phyloP scores from a whole-genome alignment of 257 asterid genomes.

The Nicotiana knightiana region DNA sequence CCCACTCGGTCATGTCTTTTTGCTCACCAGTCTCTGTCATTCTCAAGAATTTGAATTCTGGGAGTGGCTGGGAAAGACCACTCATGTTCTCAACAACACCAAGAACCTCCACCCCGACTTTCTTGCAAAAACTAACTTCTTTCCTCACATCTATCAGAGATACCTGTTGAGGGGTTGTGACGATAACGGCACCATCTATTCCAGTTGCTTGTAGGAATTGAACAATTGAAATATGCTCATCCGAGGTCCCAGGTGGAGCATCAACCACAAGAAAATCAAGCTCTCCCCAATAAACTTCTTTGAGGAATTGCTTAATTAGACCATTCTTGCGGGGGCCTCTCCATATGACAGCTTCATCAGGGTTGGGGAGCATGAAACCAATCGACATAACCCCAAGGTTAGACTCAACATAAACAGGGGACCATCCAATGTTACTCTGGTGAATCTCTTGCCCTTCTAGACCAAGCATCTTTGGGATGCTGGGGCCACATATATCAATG shows the following conservation, averaged over 20 bases:
- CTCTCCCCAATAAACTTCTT: slow-evolving; percentile 87
- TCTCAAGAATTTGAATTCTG: slow-evolving; percentile 50
- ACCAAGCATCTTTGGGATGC: slow-evolving; percentile 86
- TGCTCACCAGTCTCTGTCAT: slow-evolving; percentile 43
- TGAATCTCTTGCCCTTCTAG: slow-evolving; percentile 75
- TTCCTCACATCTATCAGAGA: slow-evolving; percentile 86
- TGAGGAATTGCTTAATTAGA: slow-evolving; percentile 67
- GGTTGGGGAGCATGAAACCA: slow-evolving; percentile 53
- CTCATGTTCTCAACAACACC: slow-evolving; percentile 97
- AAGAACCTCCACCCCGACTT: slow-evolving; percentile 63
- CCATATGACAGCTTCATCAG: slow-evolving; percentile 78
- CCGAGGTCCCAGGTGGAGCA: slow-evolving; percentile 97
- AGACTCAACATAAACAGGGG: slow-evolving; percentile 79
- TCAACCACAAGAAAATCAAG: slow-evolving; percentile 88
- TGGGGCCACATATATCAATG: slow-evolving; percentile 89
- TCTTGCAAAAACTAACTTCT: slow-evolving; percentile 85
- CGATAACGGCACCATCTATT: slow-evolving; percentile 80
- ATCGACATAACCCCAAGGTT: slow-evolving; percentile 84
- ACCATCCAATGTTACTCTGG: slow-evolving; percentile 83
- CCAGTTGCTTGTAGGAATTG: slow-evolving; percentile 81
- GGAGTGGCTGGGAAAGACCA: slow-evolving; percentile 59
- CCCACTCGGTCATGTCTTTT: slow-evolving; percentile 57
- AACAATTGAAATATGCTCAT: slow-evolving; percentile 82
- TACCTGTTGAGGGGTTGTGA: slow-evolving; percentile 92
- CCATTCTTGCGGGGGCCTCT: slow-evolving; percentile 87